These are phyloP conservation scores for Massariosphaeria phaeospora DNA, from an alignment of 495 filamentous ascomycete genomes.

Conservation along the genomic window DNA sequence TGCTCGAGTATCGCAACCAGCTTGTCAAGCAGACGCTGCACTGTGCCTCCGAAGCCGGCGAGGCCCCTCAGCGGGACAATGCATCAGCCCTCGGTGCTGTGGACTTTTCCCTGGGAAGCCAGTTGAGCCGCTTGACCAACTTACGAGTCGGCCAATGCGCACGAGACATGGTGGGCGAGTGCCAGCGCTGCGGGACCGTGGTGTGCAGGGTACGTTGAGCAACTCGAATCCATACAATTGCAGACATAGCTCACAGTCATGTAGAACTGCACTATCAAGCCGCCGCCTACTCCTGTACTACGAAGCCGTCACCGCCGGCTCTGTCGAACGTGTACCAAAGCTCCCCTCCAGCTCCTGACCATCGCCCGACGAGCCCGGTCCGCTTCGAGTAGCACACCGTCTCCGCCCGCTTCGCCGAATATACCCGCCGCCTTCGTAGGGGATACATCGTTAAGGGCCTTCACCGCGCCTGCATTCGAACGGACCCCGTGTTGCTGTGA, in stretches of 20 bases:
- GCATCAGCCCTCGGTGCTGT: too few species aligned
- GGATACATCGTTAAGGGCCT: conserved; percentile 19
- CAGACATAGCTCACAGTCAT: conserved; percentile 8
- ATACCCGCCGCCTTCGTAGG: conserved; percentile 1
- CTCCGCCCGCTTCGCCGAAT: conserved; percentile 21
- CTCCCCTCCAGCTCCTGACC: conserved; percentile 47
- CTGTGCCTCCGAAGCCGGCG: conserved; percentile 64
- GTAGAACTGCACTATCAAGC: conserved; percentile 82
- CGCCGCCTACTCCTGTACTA: conserved; percentile 56
- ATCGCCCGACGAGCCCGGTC: background rate
- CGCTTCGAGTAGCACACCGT: conserved; percentile 18
- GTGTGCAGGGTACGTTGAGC: conserved; percentile 71
- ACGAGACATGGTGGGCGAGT: conserved; percentile 76
- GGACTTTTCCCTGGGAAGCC: too few species aligned
- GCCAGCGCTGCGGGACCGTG: conserved; percentile 67
- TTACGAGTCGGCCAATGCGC: conserved; percentile 73
- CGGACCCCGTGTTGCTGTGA: conserved; percentile 66
- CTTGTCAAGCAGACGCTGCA: conserved; percentile 69
- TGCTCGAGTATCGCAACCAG: conserved; percentile 68
- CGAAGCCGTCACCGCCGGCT: conserved; percentile 71
- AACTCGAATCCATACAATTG: background rate
- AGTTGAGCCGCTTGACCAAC: conserved; percentile 49
- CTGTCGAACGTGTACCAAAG: conserved; percentile 64
- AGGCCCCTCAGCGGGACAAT: too few species aligned
- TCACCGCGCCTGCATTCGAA: conserved; percentile 46